Conservation (phyloP, 495 filamentous ascomycete genomes). For the Tuber aestivum region DNA sequence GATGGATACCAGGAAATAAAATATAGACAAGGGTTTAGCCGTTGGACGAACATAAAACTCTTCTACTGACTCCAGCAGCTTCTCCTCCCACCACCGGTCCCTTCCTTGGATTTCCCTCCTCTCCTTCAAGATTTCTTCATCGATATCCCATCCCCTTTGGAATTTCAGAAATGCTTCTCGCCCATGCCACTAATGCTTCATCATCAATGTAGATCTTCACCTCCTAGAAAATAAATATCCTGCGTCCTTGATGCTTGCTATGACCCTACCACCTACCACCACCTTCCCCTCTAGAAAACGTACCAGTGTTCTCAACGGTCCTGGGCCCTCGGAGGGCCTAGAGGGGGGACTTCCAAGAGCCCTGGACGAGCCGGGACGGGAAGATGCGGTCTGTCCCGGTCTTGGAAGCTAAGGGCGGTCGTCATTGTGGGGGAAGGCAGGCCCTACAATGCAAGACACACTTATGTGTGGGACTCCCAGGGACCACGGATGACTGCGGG, state of each 20-base stretch:
- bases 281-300: no score
- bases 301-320: no score
- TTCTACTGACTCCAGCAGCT: constrained; percentile 69
- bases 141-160: constrained; percentile 65
- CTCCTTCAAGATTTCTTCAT: constrained; percentile 40
- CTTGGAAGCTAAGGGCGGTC: no score
- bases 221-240: constrained; percentile 80
- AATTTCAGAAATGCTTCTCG: constrained; percentile 82
- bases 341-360: no score
- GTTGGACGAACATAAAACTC: constrained; percentile 68
- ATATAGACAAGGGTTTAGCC: constrained; percentile 5
- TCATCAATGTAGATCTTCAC: constrained; percentile 80
- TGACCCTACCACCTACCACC: constrained; percentile 48
- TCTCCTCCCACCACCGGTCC: constrained; percentile 45
- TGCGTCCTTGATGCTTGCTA: constrained; percentile 68
- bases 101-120: constrained; percentile 46
- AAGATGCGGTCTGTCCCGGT: no score
- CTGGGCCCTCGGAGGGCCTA: no score
- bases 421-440: no score
- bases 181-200: constrained; percentile 90
- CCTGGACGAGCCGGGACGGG: no score
- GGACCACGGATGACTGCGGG: no score
- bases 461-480: no score
- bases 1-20: neutral
- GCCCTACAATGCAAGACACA: no score